Evolutionary conservation across 345 rosid genomes (phyloP).

Genomic region (Syzygium grande): DNA sequence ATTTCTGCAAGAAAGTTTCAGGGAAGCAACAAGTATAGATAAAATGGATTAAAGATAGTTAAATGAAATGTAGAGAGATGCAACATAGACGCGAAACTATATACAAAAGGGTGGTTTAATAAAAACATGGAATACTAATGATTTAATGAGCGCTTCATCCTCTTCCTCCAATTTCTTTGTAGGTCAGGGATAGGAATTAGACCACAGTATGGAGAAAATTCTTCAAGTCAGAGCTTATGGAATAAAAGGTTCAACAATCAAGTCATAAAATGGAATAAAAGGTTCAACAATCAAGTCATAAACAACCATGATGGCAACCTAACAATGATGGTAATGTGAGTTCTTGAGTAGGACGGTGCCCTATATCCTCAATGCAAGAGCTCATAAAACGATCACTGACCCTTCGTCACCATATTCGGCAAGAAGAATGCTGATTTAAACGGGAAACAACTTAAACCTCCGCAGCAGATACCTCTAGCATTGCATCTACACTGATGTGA

Average conservation of each 20-base stretch:
- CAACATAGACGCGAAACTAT: neutral
- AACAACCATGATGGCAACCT: no score
- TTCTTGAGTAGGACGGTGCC: neutral
- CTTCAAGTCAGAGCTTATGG: no score
- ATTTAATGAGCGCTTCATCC: neutral
- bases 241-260: no score
- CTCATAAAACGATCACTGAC: no score
- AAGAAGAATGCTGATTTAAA: neutral
- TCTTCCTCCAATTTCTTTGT: neutral
- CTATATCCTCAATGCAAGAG: neutral
- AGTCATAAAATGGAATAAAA: no score
- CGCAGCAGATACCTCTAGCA: neutral
- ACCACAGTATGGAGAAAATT: no score
- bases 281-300: no score
- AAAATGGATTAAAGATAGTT: no score
- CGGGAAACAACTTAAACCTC: neutral
- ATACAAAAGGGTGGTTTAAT: neutral
- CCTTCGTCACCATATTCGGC: no score
- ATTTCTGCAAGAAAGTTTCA: neutral
- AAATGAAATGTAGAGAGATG: neutral
- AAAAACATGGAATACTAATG: neutral
- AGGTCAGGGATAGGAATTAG: no score
- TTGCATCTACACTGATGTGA: neutral
- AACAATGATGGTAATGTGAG: neutral
- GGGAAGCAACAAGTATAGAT: neutral